Base-by-base conservation (phyloP, 2,329 filamentous ascomycete species). In the Furcasterigmium sp. region DNA sequence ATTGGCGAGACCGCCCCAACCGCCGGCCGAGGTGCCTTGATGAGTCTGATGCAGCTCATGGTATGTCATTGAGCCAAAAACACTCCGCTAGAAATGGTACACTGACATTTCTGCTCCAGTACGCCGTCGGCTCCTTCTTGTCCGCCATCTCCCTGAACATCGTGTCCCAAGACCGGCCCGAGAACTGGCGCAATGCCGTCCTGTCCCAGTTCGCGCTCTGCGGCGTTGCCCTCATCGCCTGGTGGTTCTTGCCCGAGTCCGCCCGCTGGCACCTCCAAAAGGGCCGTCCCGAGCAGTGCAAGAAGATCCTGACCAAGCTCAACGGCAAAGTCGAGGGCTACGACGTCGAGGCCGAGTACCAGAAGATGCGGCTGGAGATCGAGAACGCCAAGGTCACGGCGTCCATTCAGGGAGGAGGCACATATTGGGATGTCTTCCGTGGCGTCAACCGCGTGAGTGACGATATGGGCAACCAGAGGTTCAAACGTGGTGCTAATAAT, bases 271-370 rank as follows among this genome's bases (percentile, higher is more conserved):
- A 35, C n/a, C n/a, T 15, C 7, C 7, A 6, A 19, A 15, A 35
- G n/a, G 32, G 32, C 6, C 32, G 32, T 8, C n/a, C n/a, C 7
- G n/a, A 35, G 8, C 7, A 35, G 32, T 15, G n/a, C 32, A 35
- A 35, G 18, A 35, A 35, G 32, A 35, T 35, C 18, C 32, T 35
- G n/a, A 35, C n/a, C 32, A 35, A 35, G 32, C n/a, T 35, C n/a
- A 15, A 35, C 32, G 18, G 18, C 7, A 19, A 19, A 8, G 32
- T 35, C 32, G 32, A 35, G 32, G 32, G 18, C 14, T 35, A 35
- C 32, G 32, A 35, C 32, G 32, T 35, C 7, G 32, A 35, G 8
- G 32, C 6, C 7, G 32, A 35, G 14, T 35, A 14, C n/a, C 32
- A 14, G 18, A 35, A 35, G n/a, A 35, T 35, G 32, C 32, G 8